Base-by-base conservation (phyloP, 768 basidiomycete genomes). In the Hypholoma sublateritium region DNA sequence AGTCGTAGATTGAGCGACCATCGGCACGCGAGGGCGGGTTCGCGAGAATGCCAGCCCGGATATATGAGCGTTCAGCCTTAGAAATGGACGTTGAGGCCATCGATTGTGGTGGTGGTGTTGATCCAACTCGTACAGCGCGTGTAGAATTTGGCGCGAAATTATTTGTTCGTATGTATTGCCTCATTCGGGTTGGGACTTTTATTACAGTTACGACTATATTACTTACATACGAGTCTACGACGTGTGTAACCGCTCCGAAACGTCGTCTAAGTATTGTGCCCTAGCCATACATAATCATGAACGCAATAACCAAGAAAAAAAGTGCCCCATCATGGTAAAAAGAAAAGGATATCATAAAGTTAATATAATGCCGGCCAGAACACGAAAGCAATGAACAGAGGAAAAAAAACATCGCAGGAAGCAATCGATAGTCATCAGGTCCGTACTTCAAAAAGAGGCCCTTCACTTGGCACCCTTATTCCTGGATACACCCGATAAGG, bases 11-110 rank as follows among this genome's bases (percentile, higher is more conserved):
- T 5, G 74, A 65, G 17, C 93, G 87, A 1, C 92, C 92, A 68
- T 95, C 93, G 4, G 83, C 78, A 50, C 93, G 88, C n/a, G 85
- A 73, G 1, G 91, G 83, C 2, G 82, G 78, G 45, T 71, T 68
- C 1, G 82, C 77, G 17, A 82, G 75, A 5, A 93, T 75, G 0
- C 89, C 87, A 8, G 84, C 69, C 60, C 84, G 82, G 32, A 91
- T 86, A 65, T 88, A 93, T 3, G 91, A 83, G 62, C 82, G 82
- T 73, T 94, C 92, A 0, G 91, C 83, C 62, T 93, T 93, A 42
- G 91, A 93, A 53, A 87, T 70, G 17, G 72, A 73, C 60, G 69
- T 69, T 52, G 76, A 70, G 50, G 69, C 53, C 71, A 73, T 72
- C 46, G 56, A 47, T 58, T 43, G 55, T 49, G 14, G 55, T 58